Evolutionary conservation across 2,329 filamentous ascomycete genomes (phyloP).

Genomic region (Penicillium sp.): DNA sequence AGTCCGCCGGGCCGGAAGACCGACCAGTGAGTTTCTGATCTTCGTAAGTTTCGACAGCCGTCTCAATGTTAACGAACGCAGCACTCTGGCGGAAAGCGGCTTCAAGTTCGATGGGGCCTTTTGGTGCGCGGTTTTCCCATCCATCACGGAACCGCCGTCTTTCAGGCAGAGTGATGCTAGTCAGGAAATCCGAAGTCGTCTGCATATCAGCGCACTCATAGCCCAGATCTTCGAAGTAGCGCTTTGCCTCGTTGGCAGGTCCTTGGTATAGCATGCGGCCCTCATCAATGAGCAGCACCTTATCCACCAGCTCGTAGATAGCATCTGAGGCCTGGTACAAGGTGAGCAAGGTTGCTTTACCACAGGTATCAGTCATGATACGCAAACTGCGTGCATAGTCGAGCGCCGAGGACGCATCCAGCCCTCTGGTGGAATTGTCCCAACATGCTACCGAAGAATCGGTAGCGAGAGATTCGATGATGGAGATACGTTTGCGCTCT

Average conservation of each 20-base stretch:
- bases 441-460: conserved; percentile 69
- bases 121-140: conserved; percentile 62
- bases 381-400: conserved; percentile 67
- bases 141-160: conserved; percentile 65
- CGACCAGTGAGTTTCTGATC: conserved; percentile 29
- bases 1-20: conserved; percentile 48
- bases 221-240: conserved; percentile 64
- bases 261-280: conserved; percentile 66
- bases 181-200: conserved; percentile 72
- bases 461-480: conserved; percentile 69
- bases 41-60: conserved; percentile 61
- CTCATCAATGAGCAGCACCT: conserved; percentile 70
- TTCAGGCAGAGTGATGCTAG: conserved; percentile 66
- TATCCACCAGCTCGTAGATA: conserved; percentile 69
- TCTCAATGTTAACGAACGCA: conserved; percentile 57
- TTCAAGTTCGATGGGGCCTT: conserved; percentile 64
- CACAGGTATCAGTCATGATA: conserved; percentile 69
- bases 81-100: conserved; percentile 63
- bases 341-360: conserved; percentile 65
- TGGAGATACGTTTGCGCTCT: conserved; percentile 72
- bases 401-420: conserved; percentile 71
- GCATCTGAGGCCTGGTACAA: conserved; percentile 67
- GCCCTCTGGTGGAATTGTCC: conserved; percentile 72
- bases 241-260: conserved; percentile 54
- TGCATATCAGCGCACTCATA: conserved; percentile 58